Evolutionary conservation across 2,329 filamentous ascomycete species (phyloP).

Genomic region (Aspergillus clavatus): DNA sequence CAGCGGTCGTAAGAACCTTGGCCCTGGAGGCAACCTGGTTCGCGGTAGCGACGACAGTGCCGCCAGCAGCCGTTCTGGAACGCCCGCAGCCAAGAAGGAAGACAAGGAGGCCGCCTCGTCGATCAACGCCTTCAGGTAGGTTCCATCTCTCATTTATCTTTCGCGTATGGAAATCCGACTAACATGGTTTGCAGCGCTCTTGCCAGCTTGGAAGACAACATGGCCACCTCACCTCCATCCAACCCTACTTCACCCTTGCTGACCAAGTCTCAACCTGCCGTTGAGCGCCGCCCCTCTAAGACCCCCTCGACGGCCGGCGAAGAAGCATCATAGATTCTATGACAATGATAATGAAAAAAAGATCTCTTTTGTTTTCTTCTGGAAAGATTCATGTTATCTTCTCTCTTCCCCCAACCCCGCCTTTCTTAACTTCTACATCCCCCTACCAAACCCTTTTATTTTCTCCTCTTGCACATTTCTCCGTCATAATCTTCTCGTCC

Average conservation of each 20-base stretch:
- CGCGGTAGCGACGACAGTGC: constrained; percentile 79
- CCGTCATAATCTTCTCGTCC: constrained; percentile 19
- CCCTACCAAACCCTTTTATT: constrained; percentile 14
- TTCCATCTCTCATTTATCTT: constrained; percentile 7
- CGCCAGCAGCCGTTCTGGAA: constrained; percentile 82
- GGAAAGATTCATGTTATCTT: constrained; percentile 30
- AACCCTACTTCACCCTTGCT: constrained; percentile 45
- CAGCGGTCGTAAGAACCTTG: constrained; percentile 70
- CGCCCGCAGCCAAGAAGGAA: constrained; percentile 67
- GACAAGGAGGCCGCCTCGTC: constrained; percentile 61
- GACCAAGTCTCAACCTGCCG: constrained; percentile 44
- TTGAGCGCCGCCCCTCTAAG: constrained; percentile 41
- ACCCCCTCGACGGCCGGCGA: constrained; percentile 40
- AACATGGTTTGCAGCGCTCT: constrained; percentile 37
- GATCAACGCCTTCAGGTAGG: constrained; percentile 92
- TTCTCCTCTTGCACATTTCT: constrained; percentile 18
- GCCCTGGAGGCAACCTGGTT: constrained; percentile 66
- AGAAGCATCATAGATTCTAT: constrained; percentile 37
- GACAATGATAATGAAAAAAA: constrained; percentile 37
- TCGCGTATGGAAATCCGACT: constrained; percentile 8
- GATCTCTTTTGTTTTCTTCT: constrained; percentile 25
- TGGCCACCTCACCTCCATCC: constrained; percentile 46
- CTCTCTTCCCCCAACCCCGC: constrained; percentile 9
- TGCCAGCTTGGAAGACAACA: constrained; percentile 44
- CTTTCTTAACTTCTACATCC: constrained; percentile 13